A percentile compares a stretch with the other conserved stretches of the same genome.
These are phyloP conservation scores for Suhomyces bribrorum DNA, from an alignment of 1,139 yeast genomes.

Conservation along the genomic window DNA sequence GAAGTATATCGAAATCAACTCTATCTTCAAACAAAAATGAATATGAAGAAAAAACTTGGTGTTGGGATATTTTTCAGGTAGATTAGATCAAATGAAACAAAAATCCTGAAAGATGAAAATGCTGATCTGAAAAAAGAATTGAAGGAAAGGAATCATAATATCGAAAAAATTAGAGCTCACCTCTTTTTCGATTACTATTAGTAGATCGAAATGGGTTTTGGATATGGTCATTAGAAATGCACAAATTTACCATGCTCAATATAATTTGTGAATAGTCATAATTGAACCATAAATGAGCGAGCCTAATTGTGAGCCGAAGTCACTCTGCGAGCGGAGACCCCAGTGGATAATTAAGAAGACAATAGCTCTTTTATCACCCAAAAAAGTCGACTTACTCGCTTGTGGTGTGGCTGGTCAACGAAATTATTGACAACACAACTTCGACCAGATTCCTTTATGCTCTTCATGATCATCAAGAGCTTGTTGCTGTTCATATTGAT, in stretches of 20 bases:
- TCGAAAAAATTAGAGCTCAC: slow-evolving; percentile 5
- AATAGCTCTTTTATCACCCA: too few relatives aligned
- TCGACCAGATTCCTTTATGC: slow-evolving; percentile 47
- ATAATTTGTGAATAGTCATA: too few relatives aligned
- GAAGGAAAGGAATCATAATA: slow-evolving; percentile 9
- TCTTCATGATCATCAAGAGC: slow-evolving; percentile 37
- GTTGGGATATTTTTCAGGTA: slow-evolving; percentile 3
- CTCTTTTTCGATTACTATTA: too few relatives aligned
- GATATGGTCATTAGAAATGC: too few relatives aligned
- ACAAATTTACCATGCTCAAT: too few relatives aligned
- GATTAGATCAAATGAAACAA: slow-evolving; percentile 2
- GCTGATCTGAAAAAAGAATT: slow-evolving; percentile 10
- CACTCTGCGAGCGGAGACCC: too few relatives aligned
- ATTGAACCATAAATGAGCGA: too few relatives aligned
- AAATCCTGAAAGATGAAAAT: slow-evolving; percentile 2
- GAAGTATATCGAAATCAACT: slow-evolving; percentile 10
- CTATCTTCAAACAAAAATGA: slow-evolving; percentile 10
- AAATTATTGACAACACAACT: slow-evolving; percentile 48
- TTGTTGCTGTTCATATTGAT: slow-evolving; percentile 44
- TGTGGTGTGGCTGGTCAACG: too few relatives aligned
- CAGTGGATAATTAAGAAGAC: too few relatives aligned
- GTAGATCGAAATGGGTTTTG: too few relatives aligned
- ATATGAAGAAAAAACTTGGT: slow-evolving; percentile 5
- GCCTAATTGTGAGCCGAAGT: too few relatives aligned
- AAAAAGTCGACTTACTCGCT: too few relatives aligned